Evolutionary conservation across 208 protist genomes (phyloP), one percentile per base, ranked within the genome.

Genomic region (Zelonia costaricensis): DNA sequence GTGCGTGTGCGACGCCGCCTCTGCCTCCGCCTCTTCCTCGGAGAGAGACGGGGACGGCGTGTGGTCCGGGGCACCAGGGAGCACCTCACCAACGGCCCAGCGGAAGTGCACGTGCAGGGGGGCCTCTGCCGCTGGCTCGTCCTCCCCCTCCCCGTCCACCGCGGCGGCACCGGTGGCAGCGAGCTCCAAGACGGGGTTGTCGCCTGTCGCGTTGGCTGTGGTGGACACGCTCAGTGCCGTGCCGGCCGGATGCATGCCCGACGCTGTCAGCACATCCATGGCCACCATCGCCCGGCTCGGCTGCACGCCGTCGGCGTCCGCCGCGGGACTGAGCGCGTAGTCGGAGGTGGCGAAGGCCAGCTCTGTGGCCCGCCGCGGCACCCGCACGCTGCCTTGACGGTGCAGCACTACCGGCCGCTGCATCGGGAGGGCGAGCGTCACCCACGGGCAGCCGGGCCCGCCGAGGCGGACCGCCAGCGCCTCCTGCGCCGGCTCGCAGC

Each of bases 401-500:
- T 65, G 51, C 1, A 90, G 47, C 12, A 63, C 69, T 8, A 80
- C 28, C 1, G 79, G 69, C 31, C 52, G 48, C 18, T 2, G 13
- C 74, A 83, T 86, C 10, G 84, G 84, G 7, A 91, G 65, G 9
- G 56, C 16, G 0, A 85, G 42, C 38, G 58, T 64, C 23, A 70
- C 62, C 84, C 84, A 91, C 18, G 42, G 53, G 40, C 76, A 49
- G 27, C 76, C 67, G 9, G 84, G 71, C 9, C 84, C 84, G 40
- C 84, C 84, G 7, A 91, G 78, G 5, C 84, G 79, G 33, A 84
- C 68, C 27, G 60, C 70, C 1, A 91, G 20, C 10, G 54, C 62
- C 8, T 58, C 30, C n/a, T 51, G 44, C 3, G 44, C 12, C 1
- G 74, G 69, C 8, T 49, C 59, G 53, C 72, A 79, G 28, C 52